phyloP scores from a whole-genome alignment of 2,329 filamentous ascomycete genomes.

The Colletotrichum liaoningense region DNA sequence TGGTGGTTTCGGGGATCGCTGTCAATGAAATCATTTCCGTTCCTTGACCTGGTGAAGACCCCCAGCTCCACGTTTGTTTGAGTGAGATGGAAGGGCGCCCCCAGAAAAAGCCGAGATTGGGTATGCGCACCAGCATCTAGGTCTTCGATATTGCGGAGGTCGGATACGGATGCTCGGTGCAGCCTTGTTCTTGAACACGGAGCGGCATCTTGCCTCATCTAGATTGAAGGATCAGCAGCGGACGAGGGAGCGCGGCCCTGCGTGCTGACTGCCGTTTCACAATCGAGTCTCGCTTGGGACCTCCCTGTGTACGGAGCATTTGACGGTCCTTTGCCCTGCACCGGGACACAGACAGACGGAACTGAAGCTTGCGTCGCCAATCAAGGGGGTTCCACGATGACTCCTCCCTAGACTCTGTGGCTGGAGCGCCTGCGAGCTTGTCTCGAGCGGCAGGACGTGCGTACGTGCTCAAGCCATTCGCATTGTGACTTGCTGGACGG shows the following conservation, averaged over 20 bases:
- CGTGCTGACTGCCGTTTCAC: slow-evolving; percentile 22
- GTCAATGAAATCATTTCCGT: slow-evolving; percentile 20
- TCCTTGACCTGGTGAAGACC: not conserved
- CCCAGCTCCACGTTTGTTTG: not conserved
- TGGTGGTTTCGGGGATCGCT: slow-evolving; percentile 4
- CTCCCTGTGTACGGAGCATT: slow-evolving; percentile 1
- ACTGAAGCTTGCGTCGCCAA: slow-evolving; percentile 20
- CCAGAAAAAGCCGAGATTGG: not conserved
- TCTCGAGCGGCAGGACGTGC: slow-evolving; percentile 22
- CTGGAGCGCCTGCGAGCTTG: not conserved
- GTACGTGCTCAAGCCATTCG: not conserved
- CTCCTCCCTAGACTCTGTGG: slow-evolving; percentile 6
- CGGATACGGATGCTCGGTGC: not conserved
- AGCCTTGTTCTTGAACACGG: slow-evolving; percentile 23
- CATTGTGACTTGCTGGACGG: not conserved
- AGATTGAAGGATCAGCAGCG: slow-evolving; percentile 33
- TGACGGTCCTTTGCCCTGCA: not conserved
- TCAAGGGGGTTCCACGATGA: slow-evolving; percentile 13
- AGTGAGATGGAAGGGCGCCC: not conserved
- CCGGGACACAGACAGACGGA: slow-evolving; percentile 5
- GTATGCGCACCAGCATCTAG: not conserved
- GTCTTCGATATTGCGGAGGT: not conserved
- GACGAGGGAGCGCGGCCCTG: slow-evolving; percentile 11
- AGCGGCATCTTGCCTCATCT: slow-evolving; percentile 32
- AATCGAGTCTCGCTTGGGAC: not conserved